Evolutionary conservation across 1,284 basidiomycete species (phyloP), one percentile per base, ranked within the genome.

Genomic region (Rhodotorula sp.): DNA sequence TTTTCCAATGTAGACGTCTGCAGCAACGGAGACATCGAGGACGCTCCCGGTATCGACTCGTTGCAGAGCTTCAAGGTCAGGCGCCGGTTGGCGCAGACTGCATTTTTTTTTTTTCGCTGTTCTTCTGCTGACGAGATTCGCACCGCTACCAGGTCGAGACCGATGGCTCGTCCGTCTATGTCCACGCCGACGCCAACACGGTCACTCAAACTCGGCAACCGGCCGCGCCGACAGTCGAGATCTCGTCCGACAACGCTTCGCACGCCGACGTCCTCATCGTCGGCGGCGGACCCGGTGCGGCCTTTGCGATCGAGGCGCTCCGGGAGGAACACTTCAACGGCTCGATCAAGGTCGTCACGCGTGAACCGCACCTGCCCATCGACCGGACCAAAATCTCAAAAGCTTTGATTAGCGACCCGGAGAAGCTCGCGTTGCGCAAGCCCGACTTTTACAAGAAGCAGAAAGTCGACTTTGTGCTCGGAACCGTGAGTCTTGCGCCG

Each of bases 311-410:
- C 64, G 93, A 96, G 81, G 90, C 90, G 79, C 83, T 97, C 78
- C 85, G 93, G 72, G 90, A 93, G 86, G 90, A 90, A 79, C 90
- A 90, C 31, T 97, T 89, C 83, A 84, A 85, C 54, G 90, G 87
- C 26, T 85, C 87, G 14, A 91, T 97, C 79, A 92, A 89, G 3
- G 83, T 97, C 62, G 81, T 97, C 31, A 89, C 89, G 29, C 88
- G 90, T 78, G 94, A 97, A 82, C 83, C 85, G 16, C 84, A 94
- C 80, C 86, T 89, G 21, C 93, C 94, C 2, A 92, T 97, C 77
- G 94, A 97, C 83, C 86, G 91, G 69, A 93, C 93, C 59, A 95
- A 92, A 84, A 85, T 97, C 71, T 94, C 92, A 83, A 97, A 97
- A 82, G 88, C 88, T 8, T 87, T 96, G 57, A 86, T 91, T 54